phyloP scores from a whole-genome alignment of 2,329 filamentous ascomycete genomes.

The Tolypocladium endophyticum region DNA sequence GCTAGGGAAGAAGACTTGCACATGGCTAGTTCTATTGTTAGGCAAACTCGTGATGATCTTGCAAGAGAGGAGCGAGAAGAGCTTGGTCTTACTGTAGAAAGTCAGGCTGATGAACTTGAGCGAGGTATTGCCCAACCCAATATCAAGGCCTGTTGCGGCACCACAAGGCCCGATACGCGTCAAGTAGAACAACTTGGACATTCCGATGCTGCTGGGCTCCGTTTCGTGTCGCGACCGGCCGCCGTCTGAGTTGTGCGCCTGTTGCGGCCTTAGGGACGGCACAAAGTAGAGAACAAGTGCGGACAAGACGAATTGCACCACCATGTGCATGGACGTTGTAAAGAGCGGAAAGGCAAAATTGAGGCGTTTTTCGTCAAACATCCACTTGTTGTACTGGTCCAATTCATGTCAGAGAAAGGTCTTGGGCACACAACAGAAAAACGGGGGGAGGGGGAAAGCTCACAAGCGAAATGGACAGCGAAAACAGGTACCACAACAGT shows the following conservation, averaged over 20 bases:
- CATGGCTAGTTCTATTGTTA: constrained; percentile 53
- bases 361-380: constrained; percentile 79
- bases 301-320: constrained; percentile 80
- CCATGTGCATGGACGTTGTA: constrained; percentile 90
- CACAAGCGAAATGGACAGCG: constrained; percentile 83
- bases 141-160: constrained; percentile 85
- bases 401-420: constrained; percentile 8
- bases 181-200: constrained; percentile 86
- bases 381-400: constrained; percentile 94
- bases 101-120: constrained; percentile 93
- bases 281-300: constrained; percentile 70
- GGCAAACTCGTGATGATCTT: background rate
- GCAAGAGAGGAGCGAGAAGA: background rate
- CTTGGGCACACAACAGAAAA: background rate
- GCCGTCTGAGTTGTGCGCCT: constrained; percentile 33
- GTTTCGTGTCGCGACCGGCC: constrained; percentile 40
- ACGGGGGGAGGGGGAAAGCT: constrained; percentile 22
- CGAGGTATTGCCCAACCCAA: constrained; percentile 91
- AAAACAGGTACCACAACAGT: constrained; percentile 80
- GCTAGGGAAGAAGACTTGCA: constrained; percentile 95
- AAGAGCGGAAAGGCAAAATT: constrained; percentile 94
- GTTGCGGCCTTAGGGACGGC: constrained; percentile 66
- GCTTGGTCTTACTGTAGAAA: constrained; percentile 64
- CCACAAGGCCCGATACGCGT: constrained; percentile 88
- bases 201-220: constrained; percentile 49